Evolutionary conservation across 2,329 filamentous ascomycete genomes (phyloP), one percentile per base, ranked within the genome.

Genomic region (Neospermospora avenae): DNA sequence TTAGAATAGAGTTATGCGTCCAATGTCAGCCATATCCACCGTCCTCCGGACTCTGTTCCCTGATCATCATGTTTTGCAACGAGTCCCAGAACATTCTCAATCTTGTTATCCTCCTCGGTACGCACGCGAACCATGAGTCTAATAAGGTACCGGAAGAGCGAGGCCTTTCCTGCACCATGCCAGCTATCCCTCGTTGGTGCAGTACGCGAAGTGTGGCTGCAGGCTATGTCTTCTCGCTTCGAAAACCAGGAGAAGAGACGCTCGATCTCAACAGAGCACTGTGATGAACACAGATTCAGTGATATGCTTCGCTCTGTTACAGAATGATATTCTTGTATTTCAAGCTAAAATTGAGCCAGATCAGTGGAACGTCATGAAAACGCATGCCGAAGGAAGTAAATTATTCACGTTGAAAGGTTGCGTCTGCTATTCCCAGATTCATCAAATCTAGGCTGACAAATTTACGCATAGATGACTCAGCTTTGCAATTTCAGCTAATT

Each of bases 21-120:
- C 5, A 31, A 5, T 31, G 28, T 10, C 28, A 6, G 28, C 5
- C 11, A 31, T 10, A 10, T 31, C 11, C 28, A 31, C 16, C 14
- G n/a, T n/a, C n/a, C 16, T 6, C 37, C 5, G 11, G 13, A 7
- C 3, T n/a, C 37, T 4, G 11, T 16, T 16, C 10, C n/a, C 13
- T 16, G 13, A 16, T 44, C 24, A 20, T 4, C 6, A 44, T 58
- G 37, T 44, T 52, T n/a, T 58, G 56, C 24, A 22, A 16, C 13
- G 42, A 58, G 13, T 58, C 46, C 37, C n/a, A 58, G 39, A 35
- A 44, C 10, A 18, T 58, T 18, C n/a, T 58, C 2, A 31, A 58
- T n/a, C n/a, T 58, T 18, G 46, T 52, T 11, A 25, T 58, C 10
- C 56, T 58, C n/a, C 8, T 58, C 3, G 31, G 22, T 10, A 45